phyloP scores from a whole-genome alignment of 2,329 filamentous ascomycete genomes.

The Colletotrichum noveboracense region DNA sequence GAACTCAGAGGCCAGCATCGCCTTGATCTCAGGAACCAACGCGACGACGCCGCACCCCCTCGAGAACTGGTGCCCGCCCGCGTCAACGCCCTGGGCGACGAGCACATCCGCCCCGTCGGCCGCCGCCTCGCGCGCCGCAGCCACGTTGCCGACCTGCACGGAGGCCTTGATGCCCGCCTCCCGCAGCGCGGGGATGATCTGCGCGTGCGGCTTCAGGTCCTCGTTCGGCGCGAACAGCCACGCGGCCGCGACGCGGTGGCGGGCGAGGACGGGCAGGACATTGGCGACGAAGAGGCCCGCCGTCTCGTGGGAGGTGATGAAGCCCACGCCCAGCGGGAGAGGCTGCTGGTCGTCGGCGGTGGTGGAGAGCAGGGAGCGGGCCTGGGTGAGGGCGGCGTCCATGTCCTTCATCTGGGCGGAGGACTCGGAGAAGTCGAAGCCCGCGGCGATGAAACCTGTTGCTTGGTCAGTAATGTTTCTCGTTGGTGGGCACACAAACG shows the following conservation, averaged over 20 bases:
- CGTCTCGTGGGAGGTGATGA: conserved; percentile 60
- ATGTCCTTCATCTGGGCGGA: conserved; percentile 38
- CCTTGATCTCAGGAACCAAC: conserved; percentile 62
- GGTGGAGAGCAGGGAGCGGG: conserved; percentile 29
- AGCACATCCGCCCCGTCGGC: conserved; percentile 60
- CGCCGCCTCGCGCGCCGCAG: conserved; percentile 55
- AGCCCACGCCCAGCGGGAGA: conserved; percentile 64
- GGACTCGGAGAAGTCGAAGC: conserved; percentile 31
- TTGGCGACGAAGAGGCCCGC: conserved; percentile 43
- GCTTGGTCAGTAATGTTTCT: background rate
- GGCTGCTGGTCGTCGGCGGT: conserved; percentile 12
- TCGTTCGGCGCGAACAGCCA: conserved; percentile 71
- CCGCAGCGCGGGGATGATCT: conserved; percentile 41
- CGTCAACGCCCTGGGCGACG: conserved; percentile 68
- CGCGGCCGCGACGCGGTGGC: conserved; percentile 61
- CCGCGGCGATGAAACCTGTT: conserved; percentile 38
- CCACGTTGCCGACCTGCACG: conserved; percentile 66
- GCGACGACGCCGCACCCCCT: conserved; percentile 58
- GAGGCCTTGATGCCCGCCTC: conserved; percentile 52
- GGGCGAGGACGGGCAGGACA: conserved; percentile 55
- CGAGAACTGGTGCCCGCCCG: conserved; percentile 66
- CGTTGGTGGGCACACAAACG: background rate
- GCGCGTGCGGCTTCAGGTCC: conserved; percentile 40
- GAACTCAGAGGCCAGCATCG: conserved; percentile 47
- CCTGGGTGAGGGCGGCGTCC: conserved; percentile 34